Percentiles rank a stretch among this genome's conserved stretches.
Conservation (phyloP, 257 asterid genomes). For the Plantago elongata region DNA sequence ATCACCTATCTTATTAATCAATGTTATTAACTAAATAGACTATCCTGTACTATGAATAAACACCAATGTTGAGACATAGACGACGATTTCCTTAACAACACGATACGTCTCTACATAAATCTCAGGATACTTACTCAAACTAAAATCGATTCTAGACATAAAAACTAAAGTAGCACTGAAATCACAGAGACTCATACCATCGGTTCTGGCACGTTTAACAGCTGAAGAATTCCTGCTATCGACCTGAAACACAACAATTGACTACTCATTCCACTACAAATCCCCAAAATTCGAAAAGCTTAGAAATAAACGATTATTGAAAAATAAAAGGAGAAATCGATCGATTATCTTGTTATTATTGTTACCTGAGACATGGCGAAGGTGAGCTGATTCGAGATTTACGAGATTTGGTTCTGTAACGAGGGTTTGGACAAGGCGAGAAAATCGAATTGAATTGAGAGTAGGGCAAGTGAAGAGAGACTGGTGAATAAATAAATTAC, state of each 20-base stretch:
- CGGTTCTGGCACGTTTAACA: conserved; percentile 79
- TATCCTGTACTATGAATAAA: no score
- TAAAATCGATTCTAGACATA: not conserved
- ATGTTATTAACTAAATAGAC: no score
- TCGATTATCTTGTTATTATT: not conserved
- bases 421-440: conserved; percentile 16
- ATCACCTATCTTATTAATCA: no score
- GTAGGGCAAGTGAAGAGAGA: conserved; percentile 6
- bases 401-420: not conserved
- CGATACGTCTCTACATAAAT: no score
- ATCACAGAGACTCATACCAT: conserved; percentile 36
- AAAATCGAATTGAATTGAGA: conserved; percentile 1
- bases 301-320: not conserved
- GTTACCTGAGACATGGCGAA: conserved; percentile 37
- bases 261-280: not conserved
- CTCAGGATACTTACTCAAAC: not conserved
- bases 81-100: no score
- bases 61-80: no score
- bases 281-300: conserved; percentile 1
- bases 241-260: conserved; percentile 35
- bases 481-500: no score
- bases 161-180: not conserved
- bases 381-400: not conserved
- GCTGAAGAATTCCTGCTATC: conserved; percentile 81
- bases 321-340: not conserved